Base-by-base conservation (phyloP, 2,329 filamentous ascomycete species). In the Didymellaceae sp. region DNA sequence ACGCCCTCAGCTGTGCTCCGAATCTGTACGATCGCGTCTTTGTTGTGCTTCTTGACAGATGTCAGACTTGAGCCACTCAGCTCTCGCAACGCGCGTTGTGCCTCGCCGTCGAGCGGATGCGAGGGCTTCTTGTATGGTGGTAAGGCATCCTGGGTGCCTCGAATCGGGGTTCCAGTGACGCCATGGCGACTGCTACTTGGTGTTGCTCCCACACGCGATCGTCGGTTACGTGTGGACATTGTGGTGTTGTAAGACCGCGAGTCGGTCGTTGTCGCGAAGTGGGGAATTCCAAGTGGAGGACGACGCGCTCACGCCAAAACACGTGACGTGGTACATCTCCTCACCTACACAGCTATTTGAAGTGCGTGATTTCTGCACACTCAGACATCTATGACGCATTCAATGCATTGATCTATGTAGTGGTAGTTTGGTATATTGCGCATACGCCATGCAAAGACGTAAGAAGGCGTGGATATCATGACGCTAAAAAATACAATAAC, bases 51-150 rank as follows among this genome's bases (percentile, higher is more conserved):
- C 31, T 79, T 78, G 1, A 86, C 70, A 14, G 75, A 73, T 1
- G 66, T 60, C 7, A 80, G 65, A 14, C 75, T 69, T 8, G 75
- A 68, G 14, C 74, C 65, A 6, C 76, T 65, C 4, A 87, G 67
- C 0, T 68, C 55, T 2, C 75, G 67, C 4, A 87, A 72, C 1
- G 74, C 71, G 18, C 73, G 71, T 51, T 81, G 78, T 2, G 77
- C 77, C 8, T 71, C 64, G 0, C 59, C 54, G 42, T 78, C 82
- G 16, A 87, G 77, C 0, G 82, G 76, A 46, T 79, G 79, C 8
- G 71, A 68, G 2, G 81, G 82, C 13, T 77, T 73, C 65, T 84
- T 74, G 65, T 87, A 86, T 6, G 73, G 81, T 78, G 28, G 83
- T 61, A 70, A 64, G 13, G 57, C 48, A 30, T 66, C 55, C 14